These are phyloP conservation scores for Ascochyta koolunga DNA, from an alignment of 2,329 filamentous ascomycete species.

Conservation along the genomic window DNA sequence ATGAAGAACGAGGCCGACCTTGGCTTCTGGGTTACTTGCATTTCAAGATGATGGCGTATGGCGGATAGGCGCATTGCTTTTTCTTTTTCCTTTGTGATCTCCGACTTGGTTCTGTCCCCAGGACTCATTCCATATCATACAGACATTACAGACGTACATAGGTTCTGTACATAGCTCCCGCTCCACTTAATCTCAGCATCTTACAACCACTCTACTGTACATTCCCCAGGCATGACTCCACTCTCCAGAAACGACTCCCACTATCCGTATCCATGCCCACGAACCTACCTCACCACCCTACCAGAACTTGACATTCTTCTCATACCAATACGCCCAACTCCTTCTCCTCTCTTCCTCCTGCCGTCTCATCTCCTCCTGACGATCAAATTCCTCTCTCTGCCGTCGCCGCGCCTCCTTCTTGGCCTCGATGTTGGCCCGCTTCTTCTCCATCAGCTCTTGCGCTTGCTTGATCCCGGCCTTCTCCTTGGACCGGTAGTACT, in stretches of 20 bases:
- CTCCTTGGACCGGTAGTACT: constrained; percentile 74
- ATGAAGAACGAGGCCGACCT: neutral
- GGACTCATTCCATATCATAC: constrained; percentile 19
- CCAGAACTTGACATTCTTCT: constrained; percentile 47
- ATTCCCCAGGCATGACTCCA: neutral
- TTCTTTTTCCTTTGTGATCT: neutral
- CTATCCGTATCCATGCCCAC: neutral
- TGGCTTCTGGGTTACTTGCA: constrained; percentile 8
- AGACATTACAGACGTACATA: constrained; percentile 25
- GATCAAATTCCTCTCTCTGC: constrained; percentile 52
- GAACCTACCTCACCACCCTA: constrained; percentile 15
- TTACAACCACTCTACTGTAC: neutral
- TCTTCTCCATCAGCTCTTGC: constrained; percentile 78
- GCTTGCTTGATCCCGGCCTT: constrained; percentile 82
- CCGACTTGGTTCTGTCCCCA: neutral
- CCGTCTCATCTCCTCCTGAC: constrained; percentile 32
- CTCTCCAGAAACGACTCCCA: too few species aligned
- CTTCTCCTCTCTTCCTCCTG: constrained; percentile 44
- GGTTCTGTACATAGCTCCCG: constrained; percentile 20
- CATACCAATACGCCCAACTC: constrained; percentile 46
- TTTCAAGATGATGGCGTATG: constrained; percentile 15
- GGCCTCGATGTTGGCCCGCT: constrained; percentile 61
- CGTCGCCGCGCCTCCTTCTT: constrained; percentile 53
- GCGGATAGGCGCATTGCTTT: neutral
- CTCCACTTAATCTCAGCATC: constrained; percentile 5